These are phyloP conservation scores for Isatis lusitanica DNA, from an alignment of 441 rosid species.

Conservation along the genomic window DNA sequence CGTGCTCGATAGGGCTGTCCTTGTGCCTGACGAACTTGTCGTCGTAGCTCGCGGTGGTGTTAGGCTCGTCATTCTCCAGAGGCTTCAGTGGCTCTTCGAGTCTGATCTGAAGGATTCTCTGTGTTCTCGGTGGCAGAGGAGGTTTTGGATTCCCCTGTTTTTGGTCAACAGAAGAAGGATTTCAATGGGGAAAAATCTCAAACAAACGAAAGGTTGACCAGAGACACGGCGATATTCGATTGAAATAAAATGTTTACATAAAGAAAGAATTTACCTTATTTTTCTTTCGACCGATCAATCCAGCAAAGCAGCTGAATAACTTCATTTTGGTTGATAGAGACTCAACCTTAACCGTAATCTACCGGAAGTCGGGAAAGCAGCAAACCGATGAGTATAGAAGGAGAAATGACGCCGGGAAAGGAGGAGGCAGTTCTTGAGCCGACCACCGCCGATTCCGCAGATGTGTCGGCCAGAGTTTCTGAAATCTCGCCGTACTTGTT, in stretches of 20 bases:
- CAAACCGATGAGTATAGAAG: slow-evolving; percentile 29
- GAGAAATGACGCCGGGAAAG: slow-evolving; percentile 40
- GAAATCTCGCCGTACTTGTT: background rate
- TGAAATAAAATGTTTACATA: no score
- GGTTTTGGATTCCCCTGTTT: slow-evolving; percentile 44
- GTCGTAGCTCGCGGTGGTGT: slow-evolving; percentile 20
- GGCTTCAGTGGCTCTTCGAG: slow-evolving; percentile 62
- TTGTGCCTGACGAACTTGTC: slow-evolving; percentile 39
- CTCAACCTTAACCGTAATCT: slow-evolving; percentile 67
- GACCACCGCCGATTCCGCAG: slow-evolving; percentile 41
- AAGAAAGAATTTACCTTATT: no score
- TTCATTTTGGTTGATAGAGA: slow-evolving; percentile 40
- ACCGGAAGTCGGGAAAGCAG: slow-evolving; percentile 63
- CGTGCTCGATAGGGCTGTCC: slow-evolving; percentile 35
- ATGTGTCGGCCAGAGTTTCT: slow-evolving; percentile 74
- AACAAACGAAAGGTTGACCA: background rate
- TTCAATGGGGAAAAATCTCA: background rate
- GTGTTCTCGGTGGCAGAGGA: slow-evolving; percentile 36
- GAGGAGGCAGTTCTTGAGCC: slow-evolving; percentile 48
- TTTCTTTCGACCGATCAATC: slow-evolving; percentile 42
- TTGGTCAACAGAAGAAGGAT: background rate
- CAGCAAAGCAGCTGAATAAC: slow-evolving; percentile 50
- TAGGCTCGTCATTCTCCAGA: slow-evolving; percentile 45
- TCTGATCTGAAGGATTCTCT: slow-evolving; percentile 50
- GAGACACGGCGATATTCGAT: no score